Base-by-base conservation (phyloP, 805 yeast species). In the Naumovozyma dairenensis region DNA sequence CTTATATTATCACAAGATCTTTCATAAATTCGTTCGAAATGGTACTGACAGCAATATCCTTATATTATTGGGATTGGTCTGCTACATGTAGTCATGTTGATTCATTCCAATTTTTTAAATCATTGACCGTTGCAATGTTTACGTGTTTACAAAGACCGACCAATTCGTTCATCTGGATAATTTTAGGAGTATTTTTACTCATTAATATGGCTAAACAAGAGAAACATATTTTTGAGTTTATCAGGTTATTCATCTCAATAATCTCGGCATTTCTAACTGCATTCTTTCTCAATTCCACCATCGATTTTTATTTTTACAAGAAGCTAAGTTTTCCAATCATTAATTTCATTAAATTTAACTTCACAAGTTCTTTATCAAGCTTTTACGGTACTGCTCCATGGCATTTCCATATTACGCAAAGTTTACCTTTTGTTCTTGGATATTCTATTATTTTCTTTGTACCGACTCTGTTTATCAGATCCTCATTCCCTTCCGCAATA, bases 311-410 rank as follows among this genome's bases (percentile, higher is more conserved):
- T 37, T 84, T 77, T 51, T 86, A 83, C 51, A 67, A 69, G 0
- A 40, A 57, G 18, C 45, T 67, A 38, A 69, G 72, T 0, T 63
- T 81, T 28, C 95, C 96, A 2, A 43, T 78, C 1, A 59, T 69
- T 51, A 74, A 77, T 43, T 87, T 87, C 48, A 43, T 83, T 34
- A 73, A 78, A 48, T 87, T 87, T 63, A 87, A 87, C 50, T 69
- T 80, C n/a, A 55, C 79, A 10, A 73, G 74, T 28, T 75, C 82
- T 15, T 62, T 84, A 14, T 79, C 94, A 3, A 65, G 72, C 4
- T 86, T 87, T 48, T 92, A 92, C 57, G 99, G 99, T 0, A 62
- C 67, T 0, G 76, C 92, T 14, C 80, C 93, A 14, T 70, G 85
- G 76, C 82, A 80, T 51, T 92, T 87, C 60, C 92, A 92, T 56